Conservation (phyloP, 2,329 filamentous ascomycete genomes). For the Aspergillus cejpii region DNA sequence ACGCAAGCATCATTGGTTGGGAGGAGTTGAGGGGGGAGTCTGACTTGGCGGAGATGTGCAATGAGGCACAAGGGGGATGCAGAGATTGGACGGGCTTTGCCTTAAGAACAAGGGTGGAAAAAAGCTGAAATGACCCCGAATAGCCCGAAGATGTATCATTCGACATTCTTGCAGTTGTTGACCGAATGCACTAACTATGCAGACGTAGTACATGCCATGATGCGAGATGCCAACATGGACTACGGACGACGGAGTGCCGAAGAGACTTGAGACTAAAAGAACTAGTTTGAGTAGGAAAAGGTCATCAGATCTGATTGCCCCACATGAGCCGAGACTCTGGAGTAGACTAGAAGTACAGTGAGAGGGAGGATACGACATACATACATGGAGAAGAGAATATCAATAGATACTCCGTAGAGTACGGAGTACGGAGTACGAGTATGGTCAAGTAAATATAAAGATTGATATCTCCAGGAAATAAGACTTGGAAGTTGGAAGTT, state of each 20-base stretch:
- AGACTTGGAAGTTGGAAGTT: too few relatives aligned
- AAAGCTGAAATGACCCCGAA: neutral
- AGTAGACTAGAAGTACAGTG: neutral
- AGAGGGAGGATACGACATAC: conserved; percentile 1
- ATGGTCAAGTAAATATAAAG: too few relatives aligned
- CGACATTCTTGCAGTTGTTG: too few relatives aligned
- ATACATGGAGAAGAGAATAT: too few relatives aligned
- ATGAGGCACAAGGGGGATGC: too few relatives aligned
- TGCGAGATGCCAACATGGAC: neutral
- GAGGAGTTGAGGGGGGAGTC: neutral
- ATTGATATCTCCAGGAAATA: too few relatives aligned
- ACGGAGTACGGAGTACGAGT: too few relatives aligned
- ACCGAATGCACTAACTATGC: too few relatives aligned
- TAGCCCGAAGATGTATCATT: too few relatives aligned
- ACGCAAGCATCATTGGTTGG: neutral
- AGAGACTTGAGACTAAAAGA: conserved; percentile 1
- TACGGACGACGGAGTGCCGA: neutral
- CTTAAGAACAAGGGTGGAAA: conserved; percentile 1
- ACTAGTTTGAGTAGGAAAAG: conserved; percentile 2
- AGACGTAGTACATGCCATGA: too few relatives aligned
- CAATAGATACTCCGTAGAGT: too few relatives aligned
- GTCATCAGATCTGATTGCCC: conserved; percentile 17
- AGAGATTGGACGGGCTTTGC: too few relatives aligned
- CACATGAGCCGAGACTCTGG: conserved; percentile 15
- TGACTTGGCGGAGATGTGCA: neutral